These are phyloP conservation scores for Epipyxis sp. DNA, from an alignment of 108 stramenopile genomes.

Conservation along the genomic window DNA sequence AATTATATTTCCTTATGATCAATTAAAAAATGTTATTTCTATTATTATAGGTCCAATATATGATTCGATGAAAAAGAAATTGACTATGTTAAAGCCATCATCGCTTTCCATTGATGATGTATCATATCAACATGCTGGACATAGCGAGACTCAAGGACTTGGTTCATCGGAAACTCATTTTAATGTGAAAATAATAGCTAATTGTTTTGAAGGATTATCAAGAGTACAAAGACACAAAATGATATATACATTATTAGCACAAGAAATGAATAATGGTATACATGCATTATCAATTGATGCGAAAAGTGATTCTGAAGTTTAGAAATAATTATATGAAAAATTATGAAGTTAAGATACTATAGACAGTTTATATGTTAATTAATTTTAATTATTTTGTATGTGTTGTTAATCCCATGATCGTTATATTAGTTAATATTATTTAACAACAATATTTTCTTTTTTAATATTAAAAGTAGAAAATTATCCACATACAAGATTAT, in stretches of 20 bases:
- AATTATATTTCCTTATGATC: no score
- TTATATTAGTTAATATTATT: no score
- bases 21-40: no score
- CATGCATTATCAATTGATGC: neutral
- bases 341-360: no score
- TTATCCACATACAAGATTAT: no score
- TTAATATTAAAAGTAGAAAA: no score
- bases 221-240: neutral
- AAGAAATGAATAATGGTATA: neutral
- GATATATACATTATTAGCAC: neutral
- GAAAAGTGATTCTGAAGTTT: neutral
- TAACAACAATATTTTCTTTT: no score
- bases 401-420: no score
- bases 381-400: no score
- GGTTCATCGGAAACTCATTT: neutral
- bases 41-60: neutral
- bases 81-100: neutral
- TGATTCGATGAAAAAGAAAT: neutral
- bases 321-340: neutral
- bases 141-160: neutral
- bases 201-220: neutral
- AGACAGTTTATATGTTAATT: no score
- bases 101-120: neutral
- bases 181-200: neutral
- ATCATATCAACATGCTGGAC: neutral